Evolutionary conservation across 345 rosid species (phyloP), one percentile per base, ranked within the genome.

Genomic region (Clarkia xantiana): DNA sequence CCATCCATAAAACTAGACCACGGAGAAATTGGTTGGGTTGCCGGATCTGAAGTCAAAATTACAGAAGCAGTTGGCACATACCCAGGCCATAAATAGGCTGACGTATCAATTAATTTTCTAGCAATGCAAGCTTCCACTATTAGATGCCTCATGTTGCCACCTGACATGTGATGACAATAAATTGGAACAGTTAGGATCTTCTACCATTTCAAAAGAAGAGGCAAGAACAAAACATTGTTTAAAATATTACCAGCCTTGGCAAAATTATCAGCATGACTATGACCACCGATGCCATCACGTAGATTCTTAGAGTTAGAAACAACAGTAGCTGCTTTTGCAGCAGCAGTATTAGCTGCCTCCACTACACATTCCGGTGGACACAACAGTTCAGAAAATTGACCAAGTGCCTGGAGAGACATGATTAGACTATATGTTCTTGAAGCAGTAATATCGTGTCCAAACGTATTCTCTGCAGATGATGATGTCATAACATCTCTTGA

Each of bases 61-160:
- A 52, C 54, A 44, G 78, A 63, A 29, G 71, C 51, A 42, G 71
- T 49, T 40, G 76, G 61, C 55, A 77, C 72, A 71, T 68, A 81
- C 46, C 74, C 73, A 1, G 77, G 80, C 88, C 84, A 81, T 61
- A 68, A 71, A 59, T 72, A 81, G 17, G 72, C 84, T 10, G 79
- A 72, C 17, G 61, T 66, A 60, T 81, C 88, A 17, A 81, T 60
- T 53, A 81, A 62, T 49, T 73, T 72, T 71, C 88, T 72, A 34
- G 83, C 68, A 54, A 80, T 77, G 63, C 88, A 80, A 62, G 84
- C 81, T 69, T 81, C 88, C 43, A 81, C 81, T 52, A 81, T 75
- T 49, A 81, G 76, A 54, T 81, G 88, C 71, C 81, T 60, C 88
- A 75, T 42, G 64, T 72, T 69, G 56, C 84, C 84, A 64, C 72